Evolutionary conservation across 805 yeast species (phyloP), one percentile per base, ranked within the genome.

Genomic region (Sugiyamaella lignohabitans): DNA sequence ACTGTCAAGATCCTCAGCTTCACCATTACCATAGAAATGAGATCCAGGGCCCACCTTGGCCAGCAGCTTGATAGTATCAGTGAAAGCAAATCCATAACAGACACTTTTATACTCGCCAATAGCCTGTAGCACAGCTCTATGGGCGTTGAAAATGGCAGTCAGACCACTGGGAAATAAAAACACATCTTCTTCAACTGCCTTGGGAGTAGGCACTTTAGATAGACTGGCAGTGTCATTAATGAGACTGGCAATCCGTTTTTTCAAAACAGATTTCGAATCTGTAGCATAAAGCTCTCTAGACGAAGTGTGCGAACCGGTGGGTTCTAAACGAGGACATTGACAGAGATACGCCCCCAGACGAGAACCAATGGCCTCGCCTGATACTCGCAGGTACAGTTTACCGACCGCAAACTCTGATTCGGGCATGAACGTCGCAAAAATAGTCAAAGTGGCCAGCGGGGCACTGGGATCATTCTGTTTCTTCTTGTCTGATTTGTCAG

Each of bases 31-130:
- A 53, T 81, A 79, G 63, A 87, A 91, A 55, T 81, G 80, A 35
- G 84, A 85, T 30, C 97, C 97, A 2, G 89, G 85, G 14, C 97
- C 97, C 73, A 89, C 91, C 64, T 88, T 91, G 58, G 76, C 75
- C 57, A 93, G 71, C 49, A 93, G 80, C 56, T 86, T 87, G 47
- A 87, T 71, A 0, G 98, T 89, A 63, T 93, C 98, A 24, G 87
- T 91, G 63, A 89, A 93, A 4, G 98, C 96, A 67, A 89, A 88
- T 1, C 99, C 99, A 65, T 85, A 91, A 66, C 96, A 87, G 1
- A 88, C 95, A 1, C 95, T 80, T 62, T 87, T 86, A 19, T 49
- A 51, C 27, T 55, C 53, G 10, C 60, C 57, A n/a, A 42, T 40
- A 23, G 52, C 51, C 27, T 49, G 58, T 49, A 61, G 57, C 17